Conservation (phyloP, 2,329 filamentous ascomycete genomes). For the Cryphonectria parasitica region DNA sequence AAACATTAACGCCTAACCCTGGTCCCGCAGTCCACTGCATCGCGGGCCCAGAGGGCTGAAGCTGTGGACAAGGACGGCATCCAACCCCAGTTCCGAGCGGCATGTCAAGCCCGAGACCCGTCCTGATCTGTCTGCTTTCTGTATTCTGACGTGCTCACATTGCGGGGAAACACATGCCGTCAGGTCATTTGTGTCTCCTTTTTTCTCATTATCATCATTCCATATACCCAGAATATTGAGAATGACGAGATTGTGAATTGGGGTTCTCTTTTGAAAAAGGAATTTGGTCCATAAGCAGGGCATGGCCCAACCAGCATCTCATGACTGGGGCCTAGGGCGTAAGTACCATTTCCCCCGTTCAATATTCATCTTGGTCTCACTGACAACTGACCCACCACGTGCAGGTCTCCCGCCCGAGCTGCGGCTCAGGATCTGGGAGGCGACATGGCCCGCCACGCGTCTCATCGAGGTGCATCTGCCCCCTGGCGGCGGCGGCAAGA, state of each 20-base stretch:
- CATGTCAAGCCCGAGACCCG: conserved; percentile 9
- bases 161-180: conserved; percentile 10
- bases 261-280: not conserved
- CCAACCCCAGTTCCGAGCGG: not conserved
- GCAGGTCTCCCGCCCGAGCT: conserved; percentile 27
- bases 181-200: not conserved
- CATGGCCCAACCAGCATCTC: conserved; percentile 16
- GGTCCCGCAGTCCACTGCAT: not conserved
- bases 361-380: not conserved
- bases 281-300: not conserved
- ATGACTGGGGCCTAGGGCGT: conserved; percentile 21
- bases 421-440: conserved; percentile 28
- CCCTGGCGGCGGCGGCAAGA: not conserved
- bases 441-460: conserved; percentile 27
- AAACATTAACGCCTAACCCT: not conserved
- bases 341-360: conserved; percentile 7
- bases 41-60: not conserved
- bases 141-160: conserved; percentile 9
- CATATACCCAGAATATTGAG: not conserved
- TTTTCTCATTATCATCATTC: not conserved
- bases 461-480: conserved; percentile 27
- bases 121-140: not conserved
- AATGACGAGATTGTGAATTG: not conserved
- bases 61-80: not conserved
- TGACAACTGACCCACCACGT: not conserved